These are phyloP conservation scores for Diaporthe eres DNA, from an alignment of 2,329 filamentous ascomycete genomes.

Conservation along the genomic window DNA sequence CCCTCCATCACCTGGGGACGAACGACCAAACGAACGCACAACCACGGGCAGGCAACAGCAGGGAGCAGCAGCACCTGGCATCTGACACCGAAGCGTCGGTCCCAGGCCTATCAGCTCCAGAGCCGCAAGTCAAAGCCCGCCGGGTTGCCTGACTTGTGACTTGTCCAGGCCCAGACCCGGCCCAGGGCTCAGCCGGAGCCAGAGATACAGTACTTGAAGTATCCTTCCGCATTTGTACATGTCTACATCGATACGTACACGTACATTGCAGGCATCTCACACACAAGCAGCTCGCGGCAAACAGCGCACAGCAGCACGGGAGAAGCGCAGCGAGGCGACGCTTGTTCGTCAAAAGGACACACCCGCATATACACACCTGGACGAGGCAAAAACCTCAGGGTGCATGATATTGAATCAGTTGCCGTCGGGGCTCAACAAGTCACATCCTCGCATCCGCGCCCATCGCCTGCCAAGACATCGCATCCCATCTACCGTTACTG, in stretches of 20 bases:
- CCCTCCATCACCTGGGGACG: not conserved
- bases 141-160: conserved; percentile 30
- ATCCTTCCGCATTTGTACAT: not conserved
- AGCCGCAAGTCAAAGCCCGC: conserved; percentile 12
- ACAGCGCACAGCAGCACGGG: not conserved
- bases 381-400: conserved; percentile 12
- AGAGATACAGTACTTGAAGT: not conserved
- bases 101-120: conserved; percentile 37
- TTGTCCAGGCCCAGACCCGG: conserved; percentile 32
- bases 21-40: conserved; percentile 9
- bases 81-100: conserved; percentile 38
- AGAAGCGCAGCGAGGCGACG: not conserved
- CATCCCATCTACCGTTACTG: not conserved
- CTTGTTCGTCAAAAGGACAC: not conserved
- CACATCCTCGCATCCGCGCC: conserved; percentile 26
- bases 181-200: conserved; percentile 15
- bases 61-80: conserved; percentile 32
- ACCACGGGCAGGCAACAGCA: conserved; percentile 27
- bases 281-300: not conserved
- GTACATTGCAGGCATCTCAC: conserved; percentile 20
- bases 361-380: not conserved
- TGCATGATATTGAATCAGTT: conserved; percentile 35
- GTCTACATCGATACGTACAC: conserved; percentile 28
- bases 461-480: conserved; percentile 24
- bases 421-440: conserved; percentile 31